Percentiles rank a stretch among this genome's conserved stretches.
Conservation (phyloP, 2,329 filamentous ascomycete species). For the Beauveria pseudobassiana region DNA sequence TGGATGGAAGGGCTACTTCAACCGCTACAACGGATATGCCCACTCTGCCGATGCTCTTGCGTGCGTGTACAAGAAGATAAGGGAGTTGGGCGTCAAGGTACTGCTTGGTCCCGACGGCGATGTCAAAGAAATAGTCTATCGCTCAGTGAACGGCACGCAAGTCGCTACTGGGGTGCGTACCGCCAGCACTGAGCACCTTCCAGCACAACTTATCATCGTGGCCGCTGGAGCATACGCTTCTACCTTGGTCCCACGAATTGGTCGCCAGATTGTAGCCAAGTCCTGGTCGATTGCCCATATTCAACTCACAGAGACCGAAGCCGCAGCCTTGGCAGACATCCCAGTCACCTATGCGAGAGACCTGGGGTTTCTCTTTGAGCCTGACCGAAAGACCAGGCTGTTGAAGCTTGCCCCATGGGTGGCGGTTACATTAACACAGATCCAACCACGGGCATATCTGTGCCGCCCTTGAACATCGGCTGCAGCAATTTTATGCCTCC, state of each 20-base stretch:
- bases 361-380: slow-evolving; percentile 59
- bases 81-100: slow-evolving; percentile 32
- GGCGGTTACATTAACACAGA: slow-evolving; percentile 45
- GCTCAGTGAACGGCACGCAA: slow-evolving; percentile 7
- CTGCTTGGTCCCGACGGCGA: slow-evolving; percentile 21
- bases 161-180: slow-evolving; percentile 21
- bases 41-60: slow-evolving; percentile 45
- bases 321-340: slow-evolving; percentile 45
- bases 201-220: slow-evolving; percentile 37
- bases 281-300: slow-evolving; percentile 55
- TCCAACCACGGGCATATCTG: slow-evolving; percentile 27
- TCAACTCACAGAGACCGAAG: slow-evolving; percentile 47
- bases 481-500: slow-evolving; percentile 43
- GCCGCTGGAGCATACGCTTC: slow-evolving; percentile 44
- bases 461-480: slow-evolving; percentile 23
- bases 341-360: slow-evolving; percentile 55
- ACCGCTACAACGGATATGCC: slow-evolving; percentile 49
- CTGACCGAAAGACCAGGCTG: slow-evolving; percentile 48
- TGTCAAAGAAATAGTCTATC: slow-evolving; percentile 19
- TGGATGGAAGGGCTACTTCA: slow-evolving; percentile 53
- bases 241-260: slow-evolving; percentile 39
- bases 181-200: slow-evolving; percentile 16
- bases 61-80: slow-evolving; percentile 36
- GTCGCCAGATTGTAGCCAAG: slow-evolving; percentile 44
- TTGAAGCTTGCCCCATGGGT: slow-evolving; percentile 55